Evolutionary conservation across 2,329 filamentous ascomycete genomes (phyloP).

Genomic region (Fusarium proliferatum): DNA sequence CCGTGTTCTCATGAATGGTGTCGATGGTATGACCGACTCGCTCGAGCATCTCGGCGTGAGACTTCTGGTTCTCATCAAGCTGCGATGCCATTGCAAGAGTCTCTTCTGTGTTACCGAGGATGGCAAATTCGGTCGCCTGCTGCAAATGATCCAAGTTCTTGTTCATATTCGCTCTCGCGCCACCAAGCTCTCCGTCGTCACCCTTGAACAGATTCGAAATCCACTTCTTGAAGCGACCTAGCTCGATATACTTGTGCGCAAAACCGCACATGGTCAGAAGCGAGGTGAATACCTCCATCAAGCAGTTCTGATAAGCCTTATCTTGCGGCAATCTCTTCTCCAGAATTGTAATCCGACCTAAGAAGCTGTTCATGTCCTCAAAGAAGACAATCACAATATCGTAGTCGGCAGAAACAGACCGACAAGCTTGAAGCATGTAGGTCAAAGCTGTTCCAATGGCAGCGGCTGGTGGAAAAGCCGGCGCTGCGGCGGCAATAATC

Average conservation of each 20-base stretch:
- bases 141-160: conserved; percentile 44
- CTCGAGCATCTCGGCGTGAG: conserved; percentile 43
- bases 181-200: conserved; percentile 47
- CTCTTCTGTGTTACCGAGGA: conserved; percentile 49
- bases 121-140: conserved; percentile 49
- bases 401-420: conserved; percentile 51
- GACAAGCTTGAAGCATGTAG: conserved; percentile 47
- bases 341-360: conserved; percentile 49
- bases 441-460: conserved; percentile 51
- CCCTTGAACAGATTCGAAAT: conserved; percentile 46
- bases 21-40: conserved; percentile 42
- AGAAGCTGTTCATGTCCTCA: conserved; percentile 52
- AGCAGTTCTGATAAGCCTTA: conserved; percentile 48
- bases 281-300: conserved; percentile 53
- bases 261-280: conserved; percentile 49
- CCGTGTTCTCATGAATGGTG: conserved; percentile 43
- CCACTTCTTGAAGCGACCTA: conserved; percentile 50
- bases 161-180: conserved; percentile 47
- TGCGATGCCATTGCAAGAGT: conserved; percentile 43
- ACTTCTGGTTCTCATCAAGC: conserved; percentile 42
- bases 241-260: conserved; percentile 50
- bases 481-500: conserved; percentile 45
- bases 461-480: conserved; percentile 48
- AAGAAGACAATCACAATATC: conserved; percentile 54
- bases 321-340: conserved; percentile 47